These are phyloP conservation scores for Neonectria punicea DNA, from an alignment of 2,329 filamentous ascomycete species.

Conservation along the genomic window DNA sequence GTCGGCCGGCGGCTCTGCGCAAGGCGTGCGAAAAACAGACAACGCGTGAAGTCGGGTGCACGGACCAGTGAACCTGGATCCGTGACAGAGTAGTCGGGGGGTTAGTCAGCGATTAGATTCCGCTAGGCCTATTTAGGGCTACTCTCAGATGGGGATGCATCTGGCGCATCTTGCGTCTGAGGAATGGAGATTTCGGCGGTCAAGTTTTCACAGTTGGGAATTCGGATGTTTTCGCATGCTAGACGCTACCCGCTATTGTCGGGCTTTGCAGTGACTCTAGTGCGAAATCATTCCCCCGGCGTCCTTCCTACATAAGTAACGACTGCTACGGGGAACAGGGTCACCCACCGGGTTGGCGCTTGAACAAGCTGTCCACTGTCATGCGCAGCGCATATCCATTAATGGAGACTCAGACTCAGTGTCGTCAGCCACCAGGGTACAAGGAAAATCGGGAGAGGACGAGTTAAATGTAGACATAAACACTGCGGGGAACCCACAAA, in stretches of 20 bases:
- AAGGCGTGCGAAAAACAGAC: constrained; percentile 51
- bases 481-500: constrained; percentile 9
- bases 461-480: not conserved
- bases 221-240: not conserved
- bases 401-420: not conserved
- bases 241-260: not conserved
- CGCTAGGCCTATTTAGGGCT: constrained; percentile 15
- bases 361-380: constrained; percentile 1
- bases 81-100: constrained; percentile 16
- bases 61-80: constrained; percentile 38
- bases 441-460: not conserved
- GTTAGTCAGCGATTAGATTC: constrained; percentile 27
- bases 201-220: not conserved
- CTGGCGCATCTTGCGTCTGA: constrained; percentile 16
- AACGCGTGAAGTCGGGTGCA: constrained; percentile 55
- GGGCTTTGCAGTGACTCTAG: not conserved
- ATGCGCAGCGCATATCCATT: not conserved
- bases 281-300: not conserved
- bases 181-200: constrained; percentile 17
- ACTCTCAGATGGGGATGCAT: constrained; percentile 18
- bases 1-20: constrained; percentile 47
- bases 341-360: not conserved
- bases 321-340: constrained; percentile 1
- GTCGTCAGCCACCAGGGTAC: not conserved
- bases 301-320: not conserved